A percentile compares a stretch with the other conserved stretches of the same genome.
phyloP scores from a whole-genome alignment of 108 stramenopile species.

The Fragilariopsis cylindrus region DNA sequence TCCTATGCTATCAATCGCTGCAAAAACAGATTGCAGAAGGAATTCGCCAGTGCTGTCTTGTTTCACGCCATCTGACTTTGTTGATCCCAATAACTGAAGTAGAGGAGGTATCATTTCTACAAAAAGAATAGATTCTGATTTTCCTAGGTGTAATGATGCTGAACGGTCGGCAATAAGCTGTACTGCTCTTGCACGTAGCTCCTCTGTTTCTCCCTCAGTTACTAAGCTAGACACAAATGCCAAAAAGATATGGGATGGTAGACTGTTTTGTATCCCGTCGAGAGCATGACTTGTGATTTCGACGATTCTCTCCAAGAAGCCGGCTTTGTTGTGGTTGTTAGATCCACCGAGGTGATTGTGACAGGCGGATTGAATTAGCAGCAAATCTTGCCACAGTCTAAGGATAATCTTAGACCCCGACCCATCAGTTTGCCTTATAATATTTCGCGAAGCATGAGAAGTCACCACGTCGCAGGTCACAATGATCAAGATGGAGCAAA shows the following conservation, averaged over 20 bases:
- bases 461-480: conserved; percentile 22
- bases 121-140: conserved; percentile 72
- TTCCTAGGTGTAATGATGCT: conserved; percentile 37
- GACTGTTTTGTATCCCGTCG: conserved; percentile 51
- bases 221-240: conserved; percentile 72
- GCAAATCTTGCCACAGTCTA: conserved; percentile 71
- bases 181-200: conserved; percentile 63
- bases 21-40: conserved; percentile 63
- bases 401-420: conserved; percentile 14
- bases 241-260: conserved; percentile 77
- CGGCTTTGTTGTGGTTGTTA: conserved; percentile 17
- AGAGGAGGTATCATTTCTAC: conserved; percentile 75
- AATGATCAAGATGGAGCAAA: conserved; percentile 17
- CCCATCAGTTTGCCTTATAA: conserved; percentile 15
- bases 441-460: conserved; percentile 4
- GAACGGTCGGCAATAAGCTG: conserved; percentile 67
- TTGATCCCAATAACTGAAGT: conserved; percentile 33
- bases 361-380: conserved; percentile 55
- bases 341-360: conserved; percentile 26
- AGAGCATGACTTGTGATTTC: conserved; percentile 51
- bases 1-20: conserved; percentile 66
- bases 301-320: conserved; percentile 52
- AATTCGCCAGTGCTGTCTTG: conserved; percentile 28
- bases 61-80: neutral
- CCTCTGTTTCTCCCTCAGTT: conserved; percentile 55